These are phyloP conservation scores for Solanum chiquidenum DNA, from an alignment of 257 asterid genomes.

Conservation along the genomic window DNA sequence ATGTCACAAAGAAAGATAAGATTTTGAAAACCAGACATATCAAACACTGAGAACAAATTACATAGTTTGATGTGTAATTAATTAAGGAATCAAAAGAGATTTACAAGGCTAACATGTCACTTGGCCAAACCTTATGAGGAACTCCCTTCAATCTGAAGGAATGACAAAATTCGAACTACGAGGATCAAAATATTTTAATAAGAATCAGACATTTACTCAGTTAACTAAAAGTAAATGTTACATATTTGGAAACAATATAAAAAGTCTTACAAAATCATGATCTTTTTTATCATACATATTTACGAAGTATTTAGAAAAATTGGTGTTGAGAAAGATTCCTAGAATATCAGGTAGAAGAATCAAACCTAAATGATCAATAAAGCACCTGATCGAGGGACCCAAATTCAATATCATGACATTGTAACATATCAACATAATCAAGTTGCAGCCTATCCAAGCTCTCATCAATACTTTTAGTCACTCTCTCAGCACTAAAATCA, in stretches of 20 bases:
- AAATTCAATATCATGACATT: constrained; percentile 92
- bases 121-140: not conserved
- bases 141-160: not conserved
- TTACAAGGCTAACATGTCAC: not conserved
- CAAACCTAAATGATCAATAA: not conserved
- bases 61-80: not conserved
- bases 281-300: not conserved
- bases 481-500: constrained; percentile 95
- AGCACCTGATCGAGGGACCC: constrained; percentile 90
- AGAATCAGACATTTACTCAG: not conserved
- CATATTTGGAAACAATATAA: not conserved
- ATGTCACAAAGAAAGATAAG: not conserved
- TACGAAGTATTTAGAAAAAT: not conserved
- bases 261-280: not conserved
- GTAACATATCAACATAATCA: constrained; percentile 89
- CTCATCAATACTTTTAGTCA: constrained; percentile 81
- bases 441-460: constrained; percentile 96
- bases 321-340: not conserved
- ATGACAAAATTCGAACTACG: not conserved
- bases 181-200: not conserved
- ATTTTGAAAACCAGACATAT: not conserved
- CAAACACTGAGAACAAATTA: not conserved
- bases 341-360: not conserved
- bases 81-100: not conserved
- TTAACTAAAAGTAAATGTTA: not conserved